phyloP scores from a whole-genome alignment of 345 rosid species.

The Sisymbrium irio region DNA sequence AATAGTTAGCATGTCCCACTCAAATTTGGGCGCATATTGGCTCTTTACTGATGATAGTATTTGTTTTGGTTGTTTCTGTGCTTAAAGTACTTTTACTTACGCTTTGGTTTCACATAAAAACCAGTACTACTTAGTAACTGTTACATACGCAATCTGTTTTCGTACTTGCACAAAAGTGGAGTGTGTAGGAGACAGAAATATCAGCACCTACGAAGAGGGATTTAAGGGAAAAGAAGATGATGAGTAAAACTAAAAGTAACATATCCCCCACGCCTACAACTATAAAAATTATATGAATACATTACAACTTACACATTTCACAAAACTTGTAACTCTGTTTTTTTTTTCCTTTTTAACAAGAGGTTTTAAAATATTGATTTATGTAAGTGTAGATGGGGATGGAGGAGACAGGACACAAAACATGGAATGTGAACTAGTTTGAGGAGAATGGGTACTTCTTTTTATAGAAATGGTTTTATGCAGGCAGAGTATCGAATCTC shows the following conservation, averaged over 20 bases:
- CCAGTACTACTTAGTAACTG: neutral
- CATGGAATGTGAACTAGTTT: slow-evolving; percentile 30
- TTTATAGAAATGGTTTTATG: slow-evolving; percentile 22
- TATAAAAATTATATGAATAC: neutral
- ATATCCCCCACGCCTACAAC: no score
- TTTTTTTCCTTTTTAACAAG: neutral
- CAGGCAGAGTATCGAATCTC: slow-evolving; percentile 26
- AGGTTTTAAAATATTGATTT: neutral
- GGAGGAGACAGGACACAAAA: slow-evolving; percentile 33
- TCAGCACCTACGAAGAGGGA: slow-evolving; percentile 7
- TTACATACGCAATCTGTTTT: slow-evolving; percentile 12
- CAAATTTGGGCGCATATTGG: slow-evolving; percentile 9
- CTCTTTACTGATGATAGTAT: slow-evolving; percentile 3
- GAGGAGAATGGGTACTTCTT: slow-evolving; percentile 38
- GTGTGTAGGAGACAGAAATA: neutral
- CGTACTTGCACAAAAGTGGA: slow-evolving; percentile 2
- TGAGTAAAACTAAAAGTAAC: neutral
- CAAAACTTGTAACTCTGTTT: neutral
- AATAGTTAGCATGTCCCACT: slow-evolving; percentile 22
- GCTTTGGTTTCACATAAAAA: slow-evolving; percentile 16
- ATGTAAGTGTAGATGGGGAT: neutral
- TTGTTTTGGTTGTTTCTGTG: neutral
- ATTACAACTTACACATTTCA: neutral
- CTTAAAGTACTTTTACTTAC: slow-evolving; percentile 4
- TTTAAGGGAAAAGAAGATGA: slow-evolving; percentile 5